phyloP scores from a whole-genome alignment of 306 rosid species.

The Delonix regia region DNA sequence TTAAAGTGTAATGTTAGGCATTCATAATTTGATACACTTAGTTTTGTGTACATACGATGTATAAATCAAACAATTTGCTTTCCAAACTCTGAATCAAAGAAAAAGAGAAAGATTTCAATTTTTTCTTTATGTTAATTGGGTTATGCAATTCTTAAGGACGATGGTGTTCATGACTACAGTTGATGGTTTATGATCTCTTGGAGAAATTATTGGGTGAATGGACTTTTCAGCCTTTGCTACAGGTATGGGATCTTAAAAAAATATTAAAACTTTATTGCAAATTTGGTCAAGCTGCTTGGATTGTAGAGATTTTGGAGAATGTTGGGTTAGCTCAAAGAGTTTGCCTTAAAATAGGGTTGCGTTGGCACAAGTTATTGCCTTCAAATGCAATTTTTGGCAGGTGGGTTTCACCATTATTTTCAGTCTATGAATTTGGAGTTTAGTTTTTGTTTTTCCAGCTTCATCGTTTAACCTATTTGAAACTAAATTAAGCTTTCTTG shows the following conservation, averaged over 20 bases:
- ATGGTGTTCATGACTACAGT: not conserved
- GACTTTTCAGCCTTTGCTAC: not conserved
- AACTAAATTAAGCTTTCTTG: no score
- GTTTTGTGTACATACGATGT: constrained; percentile 34
- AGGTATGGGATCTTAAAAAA: not conserved
- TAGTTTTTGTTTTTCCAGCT: no score
- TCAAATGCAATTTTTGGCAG: no score
- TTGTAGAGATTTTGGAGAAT: not conserved
- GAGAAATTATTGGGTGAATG: not conserved
- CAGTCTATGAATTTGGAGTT: no score
- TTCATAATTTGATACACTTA: constrained; percentile 15
- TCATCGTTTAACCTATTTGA: no score
- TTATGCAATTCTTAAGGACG: not conserved
- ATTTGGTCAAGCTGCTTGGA: not conserved
- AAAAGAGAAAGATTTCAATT: not conserved
- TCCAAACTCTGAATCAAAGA: not conserved
- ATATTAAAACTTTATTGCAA: not conserved
- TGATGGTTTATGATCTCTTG: not conserved
- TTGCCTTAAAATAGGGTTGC: not conserved
- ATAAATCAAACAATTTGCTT: constrained; percentile 13
- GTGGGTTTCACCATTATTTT: no score
- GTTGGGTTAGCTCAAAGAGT: not conserved
- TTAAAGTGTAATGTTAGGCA: constrained; percentile 22
- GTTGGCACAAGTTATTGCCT: not conserved
- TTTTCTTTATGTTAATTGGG: not conserved